These are phyloP conservation scores for Haematococcus sp. DNA, from an alignment of 139 green algal species.

Conservation along the genomic window DNA sequence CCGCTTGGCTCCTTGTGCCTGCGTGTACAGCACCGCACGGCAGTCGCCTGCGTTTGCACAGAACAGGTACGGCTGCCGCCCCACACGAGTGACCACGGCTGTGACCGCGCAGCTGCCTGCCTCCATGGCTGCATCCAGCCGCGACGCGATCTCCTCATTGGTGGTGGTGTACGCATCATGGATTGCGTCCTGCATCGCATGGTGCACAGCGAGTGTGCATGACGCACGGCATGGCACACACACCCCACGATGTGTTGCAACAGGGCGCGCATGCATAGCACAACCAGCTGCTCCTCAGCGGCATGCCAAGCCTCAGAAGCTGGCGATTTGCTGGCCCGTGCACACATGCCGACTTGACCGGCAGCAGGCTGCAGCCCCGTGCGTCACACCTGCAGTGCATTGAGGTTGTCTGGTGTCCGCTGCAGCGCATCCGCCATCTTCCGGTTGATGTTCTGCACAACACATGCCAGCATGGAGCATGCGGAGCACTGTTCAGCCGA, in stretches of 20 bases:
- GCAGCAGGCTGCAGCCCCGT: too few relatives aligned
- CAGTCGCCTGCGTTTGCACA: conserved; percentile 26
- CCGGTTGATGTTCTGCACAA: conserved; percentile 13
- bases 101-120: conserved; percentile 20
- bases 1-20: background rate
- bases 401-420: background rate
- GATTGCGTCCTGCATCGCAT: background rate
- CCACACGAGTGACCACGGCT: conserved; percentile 3
- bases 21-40: conserved; percentile 23
- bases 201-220: background rate
- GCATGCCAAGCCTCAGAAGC: too few relatives aligned
- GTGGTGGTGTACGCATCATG: conserved; percentile 1
- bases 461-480: background rate
- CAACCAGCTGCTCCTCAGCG: too few relatives aligned
- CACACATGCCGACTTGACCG: too few relatives aligned
- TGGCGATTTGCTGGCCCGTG: too few relatives aligned
- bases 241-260: too few relatives aligned
- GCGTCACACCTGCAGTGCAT: background rate
- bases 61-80: conserved; percentile 9
- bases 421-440: background rate
- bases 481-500: too few relatives aligned
- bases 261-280: too few relatives aligned
- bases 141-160: conserved; percentile 4
- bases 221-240: too few relatives aligned
- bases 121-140: conserved; percentile 3